Evolutionary conservation across 441 rosid species (phyloP).

Genomic region (Bocquillonia castaneifolia): DNA sequence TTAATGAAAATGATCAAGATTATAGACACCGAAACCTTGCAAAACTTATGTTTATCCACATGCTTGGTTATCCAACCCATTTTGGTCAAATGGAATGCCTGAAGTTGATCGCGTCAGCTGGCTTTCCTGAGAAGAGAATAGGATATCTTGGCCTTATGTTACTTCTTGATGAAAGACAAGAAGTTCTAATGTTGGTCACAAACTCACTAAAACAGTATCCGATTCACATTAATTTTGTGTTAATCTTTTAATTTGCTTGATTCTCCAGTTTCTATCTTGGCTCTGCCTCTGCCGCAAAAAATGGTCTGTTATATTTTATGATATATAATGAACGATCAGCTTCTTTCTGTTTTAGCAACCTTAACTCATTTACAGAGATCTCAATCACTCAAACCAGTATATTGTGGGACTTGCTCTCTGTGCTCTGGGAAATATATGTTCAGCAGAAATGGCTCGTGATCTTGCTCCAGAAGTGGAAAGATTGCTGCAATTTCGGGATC

Average conservation of each 20-base stretch:
- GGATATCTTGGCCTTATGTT: slow-evolving; percentile 97
- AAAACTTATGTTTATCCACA: slow-evolving; percentile 99
- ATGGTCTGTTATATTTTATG: slow-evolving; percentile 44
- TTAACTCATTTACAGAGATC: slow-evolving; percentile 82
- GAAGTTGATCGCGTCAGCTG: slow-evolving; percentile 87
- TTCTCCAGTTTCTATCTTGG: slow-evolving; percentile 45
- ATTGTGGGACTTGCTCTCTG: slow-evolving; percentile 98
- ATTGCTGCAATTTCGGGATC: slow-evolving; percentile 95
- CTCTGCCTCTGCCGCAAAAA: slow-evolving; percentile 53
- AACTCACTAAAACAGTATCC: slow-evolving; percentile 99
- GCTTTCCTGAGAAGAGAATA: slow-evolving; percentile 97
- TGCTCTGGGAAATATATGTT: slow-evolving; percentile 97
- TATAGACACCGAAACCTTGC: slow-evolving; percentile 69
- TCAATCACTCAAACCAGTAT: slow-evolving; percentile 93
- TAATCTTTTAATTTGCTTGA: not conserved
- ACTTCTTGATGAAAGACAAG: slow-evolving; percentile 99
- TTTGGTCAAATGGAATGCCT: slow-evolving; percentile 99
- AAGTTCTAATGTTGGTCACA: slow-evolving; percentile 97
- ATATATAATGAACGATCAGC: not conserved
- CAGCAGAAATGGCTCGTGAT: slow-evolving; percentile 99
- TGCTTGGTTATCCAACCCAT: slow-evolving; percentile 99
- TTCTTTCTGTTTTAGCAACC: slow-evolving; percentile 32
- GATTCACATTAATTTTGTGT: not conserved
- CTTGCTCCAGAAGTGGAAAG: slow-evolving; percentile 99
- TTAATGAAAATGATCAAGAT: slow-evolving; percentile 84